phyloP scores from a whole-genome alignment of 106 monocot species.

The Vanilla planifolia region DNA sequence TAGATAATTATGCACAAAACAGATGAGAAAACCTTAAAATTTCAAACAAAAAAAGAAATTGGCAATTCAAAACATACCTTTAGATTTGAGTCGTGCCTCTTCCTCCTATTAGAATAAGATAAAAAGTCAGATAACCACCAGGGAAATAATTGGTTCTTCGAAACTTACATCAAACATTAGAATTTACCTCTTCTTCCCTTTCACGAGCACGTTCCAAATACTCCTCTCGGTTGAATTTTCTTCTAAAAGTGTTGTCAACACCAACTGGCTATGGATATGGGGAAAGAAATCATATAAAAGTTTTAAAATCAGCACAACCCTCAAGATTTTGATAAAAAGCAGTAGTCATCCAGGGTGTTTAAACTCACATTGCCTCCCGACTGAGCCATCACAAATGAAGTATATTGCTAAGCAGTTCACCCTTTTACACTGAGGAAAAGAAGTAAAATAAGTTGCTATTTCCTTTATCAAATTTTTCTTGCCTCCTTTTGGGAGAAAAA shows the following conservation, averaged over 20 bases:
- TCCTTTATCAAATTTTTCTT: too few species aligned
- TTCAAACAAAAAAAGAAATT: conserved; percentile 1
- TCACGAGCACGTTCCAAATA: conserved; percentile 67
- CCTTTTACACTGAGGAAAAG: neutral
- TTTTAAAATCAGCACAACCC: neutral
- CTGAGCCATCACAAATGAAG: conserved; percentile 23
- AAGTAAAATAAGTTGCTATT: conserved; percentile 1
- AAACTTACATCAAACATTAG: neutral
- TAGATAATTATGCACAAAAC: neutral
- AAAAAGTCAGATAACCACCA: neutral
- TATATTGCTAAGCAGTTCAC: conserved; percentile 1
- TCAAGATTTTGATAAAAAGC: neutral
- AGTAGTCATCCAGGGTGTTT: neutral
- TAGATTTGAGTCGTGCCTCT: conserved; percentile 35
- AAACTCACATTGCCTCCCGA: conserved; percentile 33
- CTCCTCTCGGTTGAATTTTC: conserved; percentile 80
- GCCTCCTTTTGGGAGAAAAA: too few species aligned
- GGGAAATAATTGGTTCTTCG: neutral
- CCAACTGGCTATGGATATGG: conserved; percentile 46
- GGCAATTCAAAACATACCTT: conserved; percentile 37
- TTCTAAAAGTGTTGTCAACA: conserved; percentile 88
- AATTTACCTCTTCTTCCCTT: conserved; percentile 51
- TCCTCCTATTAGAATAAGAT: conserved; percentile 39
- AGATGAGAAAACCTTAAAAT: neutral
- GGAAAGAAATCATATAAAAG: neutral